Evolutionary conservation across 139 green algal species (phyloP), one percentile per base, ranked within the genome.

Genomic region (Chlamydomonas schloesseri): DNA sequence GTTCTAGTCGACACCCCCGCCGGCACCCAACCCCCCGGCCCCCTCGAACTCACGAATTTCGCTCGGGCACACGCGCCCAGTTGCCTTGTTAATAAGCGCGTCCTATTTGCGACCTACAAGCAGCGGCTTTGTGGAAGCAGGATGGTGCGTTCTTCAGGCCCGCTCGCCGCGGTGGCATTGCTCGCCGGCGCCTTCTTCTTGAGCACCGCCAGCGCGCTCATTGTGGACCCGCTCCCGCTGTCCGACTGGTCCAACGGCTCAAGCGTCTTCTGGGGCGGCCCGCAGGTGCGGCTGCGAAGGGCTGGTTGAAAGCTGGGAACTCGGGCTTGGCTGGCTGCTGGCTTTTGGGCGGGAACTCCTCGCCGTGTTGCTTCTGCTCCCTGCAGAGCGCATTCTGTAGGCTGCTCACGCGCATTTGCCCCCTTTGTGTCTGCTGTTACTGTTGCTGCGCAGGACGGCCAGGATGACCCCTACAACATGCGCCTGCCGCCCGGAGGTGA

Each of bases 401-500:
- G n/a, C n/a, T n/a, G n/a, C n/a, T n/a, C n/a, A n/a, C n/a, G n/a
- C n/a, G n/a, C n/a, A n/a, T n/a, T n/a, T n/a, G n/a, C n/a, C n/a
- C n/a, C n/a, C n/a, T n/a, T n/a, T n/a, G n/a, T n/a, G n/a, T n/a
- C n/a, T n/a, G n/a, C n/a, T n/a, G n/a, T n/a, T n/a, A n/a, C n/a
- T n/a, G n/a, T n/a, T n/a, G n/a, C 31, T 34, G 23, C 50, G 47
- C 31, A 86, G 68, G 80, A 86, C 23, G 80, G 80, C 26, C 69
- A 72, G 47, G 81, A 87, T 17, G 81, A 87, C 31, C 81, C 81
- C 1, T 87, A 58, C 28, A 47, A 47, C 26, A 62, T 87, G 50
- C 69, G 81, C 31, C 69, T 87, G 21, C 81, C 81, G 29, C 21
- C 50, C 29, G 80, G 80, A 71, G 75, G 75, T 82, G 60, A 69